Percentiles rank a stretch among this genome's conserved stretches.
These are phyloP conservation scores for Debaryomyces tyrocola DNA, from an alignment of 805 yeast species.

Conservation along the genomic window DNA sequence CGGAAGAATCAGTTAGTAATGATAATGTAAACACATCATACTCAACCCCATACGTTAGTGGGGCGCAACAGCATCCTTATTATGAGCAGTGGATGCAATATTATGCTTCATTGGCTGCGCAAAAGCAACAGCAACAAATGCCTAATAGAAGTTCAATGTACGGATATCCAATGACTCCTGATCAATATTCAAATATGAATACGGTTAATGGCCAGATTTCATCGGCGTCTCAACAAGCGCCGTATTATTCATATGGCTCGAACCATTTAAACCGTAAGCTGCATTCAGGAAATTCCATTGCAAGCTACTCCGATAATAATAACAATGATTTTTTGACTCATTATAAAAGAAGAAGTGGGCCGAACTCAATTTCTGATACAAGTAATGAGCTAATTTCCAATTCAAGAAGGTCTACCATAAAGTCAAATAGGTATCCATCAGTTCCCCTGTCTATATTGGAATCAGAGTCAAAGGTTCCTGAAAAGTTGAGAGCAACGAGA, in stretches of 20 bases:
- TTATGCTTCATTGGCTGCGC: conserved; percentile 26
- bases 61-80: conserved; percentile 26
- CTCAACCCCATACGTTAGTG: conserved; percentile 2
- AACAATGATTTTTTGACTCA: conserved; percentile 2
- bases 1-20: conserved; percentile 10
- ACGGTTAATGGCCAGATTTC: too few species aligned
- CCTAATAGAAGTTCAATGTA: conserved; percentile 1
- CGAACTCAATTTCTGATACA: neutral
- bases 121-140: conserved; percentile 13
- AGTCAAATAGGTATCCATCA: conserved; percentile 35
- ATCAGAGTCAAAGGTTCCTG: conserved; percentile 1
- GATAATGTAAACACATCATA: conserved; percentile 3
- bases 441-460: conserved; percentile 25
- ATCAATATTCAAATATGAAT: neutral
- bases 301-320: neutral
- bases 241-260: neutral
- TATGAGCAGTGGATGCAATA: conserved; percentile 40
- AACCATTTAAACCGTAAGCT: neutral
- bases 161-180: neutral
- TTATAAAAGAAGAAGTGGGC: neutral
- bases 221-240: neutral
- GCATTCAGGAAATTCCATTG: neutral
- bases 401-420: conserved; percentile 31
- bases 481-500: conserved; percentile 7
- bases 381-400: conserved; percentile 17